phyloP scores from a whole-genome alignment of 2,329 filamentous ascomycete genomes.

The Exophiala aquamarina region DNA sequence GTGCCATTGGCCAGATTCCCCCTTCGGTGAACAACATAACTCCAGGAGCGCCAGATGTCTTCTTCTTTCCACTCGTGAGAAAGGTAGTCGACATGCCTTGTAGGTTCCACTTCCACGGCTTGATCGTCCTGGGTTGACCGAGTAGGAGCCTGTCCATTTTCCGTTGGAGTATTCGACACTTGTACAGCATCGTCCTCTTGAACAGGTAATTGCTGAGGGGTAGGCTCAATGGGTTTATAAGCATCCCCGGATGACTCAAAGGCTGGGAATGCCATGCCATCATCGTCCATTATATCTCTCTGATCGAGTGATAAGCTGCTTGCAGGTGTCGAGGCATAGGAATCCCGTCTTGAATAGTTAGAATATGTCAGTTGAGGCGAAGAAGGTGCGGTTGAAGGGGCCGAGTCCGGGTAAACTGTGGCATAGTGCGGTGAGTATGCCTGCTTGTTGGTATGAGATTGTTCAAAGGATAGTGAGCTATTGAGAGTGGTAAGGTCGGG shows the following conservation, averaged over 20 bases:
- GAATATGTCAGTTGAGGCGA: slow-evolving; percentile 38
- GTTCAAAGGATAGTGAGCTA: slow-evolving; percentile 15
- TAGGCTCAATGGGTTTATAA: slow-evolving; percentile 2
- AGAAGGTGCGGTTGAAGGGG: slow-evolving; percentile 38
- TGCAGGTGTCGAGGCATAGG: slow-evolving; percentile 39
- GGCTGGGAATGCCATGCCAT: slow-evolving; percentile 45
- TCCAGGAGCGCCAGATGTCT: slow-evolving; percentile 97
- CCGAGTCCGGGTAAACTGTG: slow-evolving; percentile 30
- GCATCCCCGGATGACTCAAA: slow-evolving; percentile 33
- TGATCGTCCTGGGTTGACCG: slow-evolving; percentile 77
- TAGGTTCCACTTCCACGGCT: slow-evolving; percentile 70
- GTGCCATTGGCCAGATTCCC: slow-evolving; percentile 77
- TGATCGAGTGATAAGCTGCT: slow-evolving; percentile 39
- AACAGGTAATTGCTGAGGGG: slow-evolving; percentile 38
- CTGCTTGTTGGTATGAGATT: slow-evolving; percentile 11
- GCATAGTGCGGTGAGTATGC: slow-evolving; percentile 20
- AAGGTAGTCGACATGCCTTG: slow-evolving; percentile 90
- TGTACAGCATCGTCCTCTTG: slow-evolving; percentile 19
- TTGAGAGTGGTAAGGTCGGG: slow-evolving; percentile 21
- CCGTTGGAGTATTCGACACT: slow-evolving; percentile 52
- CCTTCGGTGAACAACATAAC: slow-evolving; percentile 80
- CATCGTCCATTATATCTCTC: slow-evolving; percentile 28
- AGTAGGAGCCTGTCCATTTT: slow-evolving; percentile 57
- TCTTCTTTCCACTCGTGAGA: slow-evolving; percentile 93
- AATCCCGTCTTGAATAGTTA: slow-evolving; percentile 31